Conservation (phyloP, 2,329 filamentous ascomycete species). For the Aspergillus pseudotamarii region DNA sequence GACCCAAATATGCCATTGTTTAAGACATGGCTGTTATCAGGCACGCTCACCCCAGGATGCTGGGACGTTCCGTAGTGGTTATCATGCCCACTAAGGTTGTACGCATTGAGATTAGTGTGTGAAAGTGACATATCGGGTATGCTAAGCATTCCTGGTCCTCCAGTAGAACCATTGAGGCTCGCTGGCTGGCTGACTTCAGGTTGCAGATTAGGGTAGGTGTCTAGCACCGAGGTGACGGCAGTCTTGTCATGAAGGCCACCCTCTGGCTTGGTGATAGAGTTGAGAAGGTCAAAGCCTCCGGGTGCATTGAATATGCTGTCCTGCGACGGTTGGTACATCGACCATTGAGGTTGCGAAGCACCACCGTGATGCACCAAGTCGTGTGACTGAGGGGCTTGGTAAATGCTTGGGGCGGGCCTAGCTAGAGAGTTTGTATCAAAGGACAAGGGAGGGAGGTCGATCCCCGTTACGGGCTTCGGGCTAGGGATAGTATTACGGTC, state of each 20-base stretch:
- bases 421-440: constrained; percentile 39
- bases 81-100: constrained; percentile 33
- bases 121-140: constrained; percentile 39
- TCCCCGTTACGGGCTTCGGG: constrained; percentile 33
- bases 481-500: constrained; percentile 42
- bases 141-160: constrained; percentile 36
- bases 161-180: constrained; percentile 31
- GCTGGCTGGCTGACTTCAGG: constrained; percentile 35
- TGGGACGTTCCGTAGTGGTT: constrained; percentile 38
- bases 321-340: constrained; percentile 37
- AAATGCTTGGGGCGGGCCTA: constrained; percentile 34
- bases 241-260: constrained; percentile 38
- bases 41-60: constrained; percentile 30
- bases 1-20: constrained; percentile 35
- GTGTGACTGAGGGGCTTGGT: constrained; percentile 35
- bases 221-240: constrained; percentile 38
- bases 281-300: constrained; percentile 38
- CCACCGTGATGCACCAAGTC: constrained; percentile 34
- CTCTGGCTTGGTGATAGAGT: constrained; percentile 37
- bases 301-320: constrained; percentile 40
- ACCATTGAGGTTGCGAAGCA: constrained; percentile 38
- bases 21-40: constrained; percentile 37
- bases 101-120: constrained; percentile 33
- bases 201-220: constrained; percentile 35
- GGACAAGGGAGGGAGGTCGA: constrained; percentile 41